Evolutionary conservation across 345 rosid species (phyloP).

Genomic region (Brassica cretica): DNA sequence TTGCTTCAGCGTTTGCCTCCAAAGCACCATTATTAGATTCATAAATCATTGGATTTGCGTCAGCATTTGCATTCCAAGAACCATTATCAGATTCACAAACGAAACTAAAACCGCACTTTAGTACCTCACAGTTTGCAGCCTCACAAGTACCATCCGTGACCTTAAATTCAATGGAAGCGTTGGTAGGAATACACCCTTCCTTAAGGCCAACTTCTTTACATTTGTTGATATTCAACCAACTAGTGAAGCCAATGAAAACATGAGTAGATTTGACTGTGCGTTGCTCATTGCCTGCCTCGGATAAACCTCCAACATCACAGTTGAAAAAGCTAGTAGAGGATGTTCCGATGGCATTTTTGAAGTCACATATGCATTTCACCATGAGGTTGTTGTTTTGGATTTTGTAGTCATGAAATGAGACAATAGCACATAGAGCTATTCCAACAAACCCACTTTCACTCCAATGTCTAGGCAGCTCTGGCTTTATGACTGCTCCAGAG

Average conservation of each 20-base stretch:
- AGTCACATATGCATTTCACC: slow-evolving; percentile 22
- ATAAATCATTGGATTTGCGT: not conserved
- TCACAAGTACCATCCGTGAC: slow-evolving; percentile 15
- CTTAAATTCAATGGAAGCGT: not conserved
- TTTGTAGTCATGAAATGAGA: slow-evolving; percentile 7
- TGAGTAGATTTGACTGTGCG: slow-evolving; percentile 1
- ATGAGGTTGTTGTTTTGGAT: slow-evolving; percentile 4
- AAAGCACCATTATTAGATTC: not conserved
- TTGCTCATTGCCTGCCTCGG: not conserved
- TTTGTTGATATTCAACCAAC: not conserved
- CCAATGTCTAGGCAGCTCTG: not conserved
- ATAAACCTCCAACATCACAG: slow-evolving; percentile 4
- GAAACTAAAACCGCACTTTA: slow-evolving; percentile 15
- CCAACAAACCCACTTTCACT: slow-evolving; percentile 5
- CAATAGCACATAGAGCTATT: slow-evolving; percentile 18
- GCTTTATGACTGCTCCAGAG: slow-evolving; percentile 5
- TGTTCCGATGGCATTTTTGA: not conserved
- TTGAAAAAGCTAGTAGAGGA: not conserved
- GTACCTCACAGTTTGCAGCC: not conserved
- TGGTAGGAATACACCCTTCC: not conserved
- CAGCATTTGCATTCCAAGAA: slow-evolving; percentile 6
- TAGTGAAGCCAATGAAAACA: slow-evolving; percentile 22
- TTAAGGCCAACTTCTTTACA: not conserved
- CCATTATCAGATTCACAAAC: slow-evolving; percentile 4
- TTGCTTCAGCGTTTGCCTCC: not conserved